Base-by-base conservation (phyloP, 2,329 filamentous ascomycete genomes). In the Dactylellina drechsleri region DNA sequence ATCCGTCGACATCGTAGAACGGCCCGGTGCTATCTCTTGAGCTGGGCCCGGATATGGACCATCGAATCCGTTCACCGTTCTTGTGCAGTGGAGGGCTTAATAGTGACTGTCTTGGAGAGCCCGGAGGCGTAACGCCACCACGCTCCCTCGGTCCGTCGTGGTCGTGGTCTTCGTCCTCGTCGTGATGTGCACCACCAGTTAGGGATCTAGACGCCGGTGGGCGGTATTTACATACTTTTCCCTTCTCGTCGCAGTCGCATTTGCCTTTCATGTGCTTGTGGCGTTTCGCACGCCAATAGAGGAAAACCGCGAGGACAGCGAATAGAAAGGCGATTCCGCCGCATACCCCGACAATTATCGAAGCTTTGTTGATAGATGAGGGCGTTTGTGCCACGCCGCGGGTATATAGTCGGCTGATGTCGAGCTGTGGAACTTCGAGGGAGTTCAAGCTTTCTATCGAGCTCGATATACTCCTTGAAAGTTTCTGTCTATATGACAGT, bases 1-100 rank as follows among this genome's bases (percentile, higher is more conserved):
- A 75, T 12, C 71, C 71, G 26, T 75, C 71, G 23, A 68, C 71
- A 15, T 75, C 71, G 52, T 47, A 68, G 40, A 75, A 75, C 20
- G 53, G 64, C 8, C 64, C 64, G 31, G 10, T 36, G 43, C 64
- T 68, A n/a, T 64, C 54, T 15, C 71, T 59, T 2, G 62, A 52
- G 31, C 31, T 36, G 2, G 43, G 43, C 1, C 58, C 50, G 3
- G 71, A 75, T 12, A 66, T 16, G 2, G 71, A 75, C 64, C 64
- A 68, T 45, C 64, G 45, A 1, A 41, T 31, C 15, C 57, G 31
- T 5, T 62, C 58, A 12, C 43, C 23, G 36, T 43, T 16, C n/a
- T 59, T 58, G 16, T 56, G 53, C 8, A 16, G 4, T 5, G 64
- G 64, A 15, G 56, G 61, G 28, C 56, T 61, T 23, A 64, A 47